These are phyloP conservation scores for Nicotiana noctiflora DNA, from an alignment of 257 asterid genomes.

Conservation along the genomic window DNA sequence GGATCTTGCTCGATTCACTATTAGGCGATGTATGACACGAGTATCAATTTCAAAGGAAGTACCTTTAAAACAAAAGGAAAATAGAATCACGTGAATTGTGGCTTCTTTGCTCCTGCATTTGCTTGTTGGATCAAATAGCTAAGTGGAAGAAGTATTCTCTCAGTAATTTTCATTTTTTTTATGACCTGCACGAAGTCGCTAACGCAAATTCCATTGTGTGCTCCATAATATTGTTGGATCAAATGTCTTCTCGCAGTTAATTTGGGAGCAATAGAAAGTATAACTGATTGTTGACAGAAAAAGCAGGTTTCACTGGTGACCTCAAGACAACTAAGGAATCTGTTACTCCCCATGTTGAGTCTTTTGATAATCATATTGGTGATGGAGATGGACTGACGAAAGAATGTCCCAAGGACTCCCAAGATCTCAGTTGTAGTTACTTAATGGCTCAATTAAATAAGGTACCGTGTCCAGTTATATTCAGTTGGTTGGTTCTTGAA, in stretches of 20 bases:
- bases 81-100: not conserved
- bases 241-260: not conserved
- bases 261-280: constrained; percentile 2
- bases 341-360: constrained; percentile 7
- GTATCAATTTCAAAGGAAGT: not conserved
- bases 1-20: not conserved
- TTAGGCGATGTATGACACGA: not conserved
- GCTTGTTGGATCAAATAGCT: not conserved
- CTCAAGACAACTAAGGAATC: constrained; percentile 19
- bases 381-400: constrained; percentile 29
- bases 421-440: constrained; percentile 24
- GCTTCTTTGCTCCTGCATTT: not conserved
- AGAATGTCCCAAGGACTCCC: constrained; percentile 19
- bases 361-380: constrained; percentile 18
- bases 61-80: not conserved
- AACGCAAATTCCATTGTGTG: not conserved
- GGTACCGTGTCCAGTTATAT: constrained; percentile 28
- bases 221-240: not conserved
- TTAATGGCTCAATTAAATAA: constrained; percentile 35
- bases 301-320: constrained; percentile 39
- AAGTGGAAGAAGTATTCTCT: not conserved
- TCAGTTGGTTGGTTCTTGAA: constrained; percentile 6
- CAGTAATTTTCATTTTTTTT: not conserved
- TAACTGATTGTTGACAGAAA: constrained; percentile 15
- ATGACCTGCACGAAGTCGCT: not conserved